phyloP scores from a whole-genome alignment of 495 filamentous ascomycete genomes.

The Xylaria grammica region DNA sequence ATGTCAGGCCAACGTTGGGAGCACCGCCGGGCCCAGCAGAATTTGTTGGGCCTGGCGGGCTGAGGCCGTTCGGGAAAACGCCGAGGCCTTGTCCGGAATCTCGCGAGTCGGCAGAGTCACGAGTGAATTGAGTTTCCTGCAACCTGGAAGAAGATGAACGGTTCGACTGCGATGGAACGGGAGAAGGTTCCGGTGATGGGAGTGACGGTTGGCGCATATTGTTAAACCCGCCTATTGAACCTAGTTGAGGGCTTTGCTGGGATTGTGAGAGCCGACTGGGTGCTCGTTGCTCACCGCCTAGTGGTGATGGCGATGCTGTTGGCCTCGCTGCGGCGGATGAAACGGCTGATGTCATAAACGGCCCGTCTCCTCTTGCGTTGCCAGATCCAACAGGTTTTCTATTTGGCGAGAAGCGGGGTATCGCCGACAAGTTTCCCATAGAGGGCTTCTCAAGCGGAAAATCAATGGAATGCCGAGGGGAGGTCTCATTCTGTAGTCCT shows the following conservation, averaged over 20 bases:
- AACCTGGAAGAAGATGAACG: slow-evolving; percentile 18
- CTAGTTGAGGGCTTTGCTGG: slow-evolving; percentile 34
- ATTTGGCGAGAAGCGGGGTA: slow-evolving; percentile 27
- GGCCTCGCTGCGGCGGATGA: slow-evolving; percentile 2
- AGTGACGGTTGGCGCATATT: slow-evolving; percentile 34
- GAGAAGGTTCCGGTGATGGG: slow-evolving; percentile 31
- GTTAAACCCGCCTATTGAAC: slow-evolving; percentile 30
- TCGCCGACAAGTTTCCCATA: slow-evolving; percentile 8
- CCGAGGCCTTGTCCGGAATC: slow-evolving; percentile 11
- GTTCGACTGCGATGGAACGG: slow-evolving; percentile 26
- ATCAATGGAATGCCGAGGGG: slow-evolving; percentile 24
- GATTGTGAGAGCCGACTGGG: slow-evolving; percentile 32
- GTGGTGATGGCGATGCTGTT: slow-evolving; percentile 18
- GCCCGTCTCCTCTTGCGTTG: slow-evolving; percentile 22
- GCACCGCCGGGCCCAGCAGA: neutral
- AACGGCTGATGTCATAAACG: slow-evolving; percentile 20
- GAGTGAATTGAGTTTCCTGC: slow-evolving; percentile 12
- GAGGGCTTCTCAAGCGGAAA: slow-evolving; percentile 22
- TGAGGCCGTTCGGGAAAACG: slow-evolving; percentile 12
- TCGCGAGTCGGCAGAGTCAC: slow-evolving; percentile 6
- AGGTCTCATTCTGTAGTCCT: slow-evolving; percentile 9
- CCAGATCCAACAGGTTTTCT: slow-evolving; percentile 36
- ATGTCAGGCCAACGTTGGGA: slow-evolving; percentile 1
- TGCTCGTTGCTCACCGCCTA: slow-evolving; percentile 23
- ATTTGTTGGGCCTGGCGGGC: neutral